These are phyloP conservation scores for Cladobotryum mycophilum DNA, from an alignment of 2,329 filamentous ascomycete genomes.

Conservation along the genomic window DNA sequence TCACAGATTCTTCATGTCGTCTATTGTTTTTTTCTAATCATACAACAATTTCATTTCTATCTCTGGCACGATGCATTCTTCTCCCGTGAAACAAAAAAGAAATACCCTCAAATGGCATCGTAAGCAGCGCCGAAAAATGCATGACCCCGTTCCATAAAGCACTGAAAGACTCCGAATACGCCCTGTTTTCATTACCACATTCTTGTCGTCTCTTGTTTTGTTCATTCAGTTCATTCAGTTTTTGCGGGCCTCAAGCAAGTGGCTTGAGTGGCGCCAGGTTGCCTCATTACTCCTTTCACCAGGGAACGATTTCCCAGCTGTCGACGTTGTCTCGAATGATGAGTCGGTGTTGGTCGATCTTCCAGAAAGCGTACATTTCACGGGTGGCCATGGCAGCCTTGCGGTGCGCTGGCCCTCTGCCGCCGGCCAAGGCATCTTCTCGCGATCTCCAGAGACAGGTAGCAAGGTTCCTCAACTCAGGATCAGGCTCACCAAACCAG, in stretches of 20 bases:
- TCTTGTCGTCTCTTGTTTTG: too few relatives aligned
- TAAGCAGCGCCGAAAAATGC: not conserved
- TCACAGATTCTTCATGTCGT: too few relatives aligned
- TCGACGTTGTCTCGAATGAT: conserved; percentile 59
- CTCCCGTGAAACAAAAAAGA: too few relatives aligned
- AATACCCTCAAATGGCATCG: conserved; percentile 1
- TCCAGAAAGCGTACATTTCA: conserved; percentile 60
- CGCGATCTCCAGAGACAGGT: conserved; percentile 65
- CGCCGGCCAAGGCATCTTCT: conserved; percentile 54
- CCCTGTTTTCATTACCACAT: not conserved
- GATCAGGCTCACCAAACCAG: conserved; percentile 77
- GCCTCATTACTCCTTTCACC: conserved; percentile 29
- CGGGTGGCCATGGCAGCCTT: conserved; percentile 60
- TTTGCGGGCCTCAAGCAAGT: conserved; percentile 3
- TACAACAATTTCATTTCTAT: too few relatives aligned
- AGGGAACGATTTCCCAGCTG: conserved; percentile 58
- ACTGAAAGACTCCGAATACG: not conserved
- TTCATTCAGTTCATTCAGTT: not conserved
- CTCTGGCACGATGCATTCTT: too few relatives aligned
- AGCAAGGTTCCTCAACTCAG: conserved; percentile 68
- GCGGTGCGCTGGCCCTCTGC: conserved; percentile 52
- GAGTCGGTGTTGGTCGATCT: conserved; percentile 64
- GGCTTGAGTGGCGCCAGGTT: conserved; percentile 1
- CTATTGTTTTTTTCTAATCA: too few relatives aligned
- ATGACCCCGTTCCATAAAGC: not conserved